Evolutionary conservation across 495 filamentous ascomycete species (phyloP).

Genomic region (Pyrenopolyporus hunteri): DNA sequence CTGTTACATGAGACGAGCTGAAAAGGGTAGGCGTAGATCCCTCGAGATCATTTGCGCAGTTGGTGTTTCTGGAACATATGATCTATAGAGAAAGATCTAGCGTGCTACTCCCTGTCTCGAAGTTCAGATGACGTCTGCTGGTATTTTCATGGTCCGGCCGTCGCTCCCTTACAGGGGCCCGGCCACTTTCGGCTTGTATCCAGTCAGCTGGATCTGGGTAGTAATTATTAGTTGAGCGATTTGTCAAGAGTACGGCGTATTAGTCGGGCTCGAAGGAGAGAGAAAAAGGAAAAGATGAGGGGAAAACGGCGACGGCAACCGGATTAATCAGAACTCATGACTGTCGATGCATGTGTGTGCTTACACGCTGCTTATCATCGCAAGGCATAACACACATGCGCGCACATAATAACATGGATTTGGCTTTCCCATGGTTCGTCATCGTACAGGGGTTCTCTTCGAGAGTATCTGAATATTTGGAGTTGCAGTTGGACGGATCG

Average conservation of each 20-base stretch:
- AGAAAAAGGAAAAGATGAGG: conserved; percentile 8
- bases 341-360: conserved; percentile 1
- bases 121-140: conserved; percentile 23
- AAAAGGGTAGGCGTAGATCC: conserved; percentile 25
- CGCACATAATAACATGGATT: not conserved
- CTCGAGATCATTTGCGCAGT: conserved; percentile 15
- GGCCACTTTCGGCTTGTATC: conserved; percentile 9
- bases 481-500: conserved; percentile 21
- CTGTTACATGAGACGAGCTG: conserved; percentile 19
- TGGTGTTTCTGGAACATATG: conserved; percentile 24
- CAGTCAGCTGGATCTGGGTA: conserved; percentile 36
- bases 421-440: conserved; percentile 2
- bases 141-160: conserved; percentile 1
- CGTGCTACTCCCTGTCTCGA: conserved; percentile 14
- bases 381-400: conserved; percentile 17
- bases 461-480: not conserved
- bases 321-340: conserved; percentile 23
- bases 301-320: conserved; percentile 6
- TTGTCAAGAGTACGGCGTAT: not conserved
- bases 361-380: conserved; percentile 6
- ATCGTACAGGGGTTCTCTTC: conserved; percentile 27
- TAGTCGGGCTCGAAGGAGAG: not conserved
- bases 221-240: conserved; percentile 14
- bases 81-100: conserved; percentile 19
- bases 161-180: not conserved